Percentiles rank a stretch among this genome's conserved stretches.
These are phyloP conservation scores for Fusarium sp. DNA, from an alignment of 2,329 filamentous ascomycete species.

Conservation along the genomic window DNA sequence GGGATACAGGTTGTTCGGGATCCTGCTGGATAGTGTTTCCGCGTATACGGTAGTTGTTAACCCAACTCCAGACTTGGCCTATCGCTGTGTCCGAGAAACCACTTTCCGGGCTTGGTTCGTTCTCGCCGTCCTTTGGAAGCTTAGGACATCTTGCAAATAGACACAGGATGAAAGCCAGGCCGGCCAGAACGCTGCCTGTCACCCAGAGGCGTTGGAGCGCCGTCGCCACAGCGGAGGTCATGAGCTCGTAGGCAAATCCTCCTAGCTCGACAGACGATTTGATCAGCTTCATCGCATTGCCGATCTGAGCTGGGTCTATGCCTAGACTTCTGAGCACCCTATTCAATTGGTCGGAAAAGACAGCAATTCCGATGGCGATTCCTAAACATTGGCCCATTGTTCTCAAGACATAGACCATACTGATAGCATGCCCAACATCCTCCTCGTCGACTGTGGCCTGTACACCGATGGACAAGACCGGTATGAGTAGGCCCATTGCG, in stretches of 20 bases:
- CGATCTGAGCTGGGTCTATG: slow-evolving; percentile 20
- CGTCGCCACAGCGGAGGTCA: slow-evolving; percentile 35
- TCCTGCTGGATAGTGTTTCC: background rate
- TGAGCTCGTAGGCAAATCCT: slow-evolving; percentile 12
- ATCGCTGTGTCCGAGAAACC: slow-evolving; percentile 27
- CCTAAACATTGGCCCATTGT: slow-evolving; percentile 50
- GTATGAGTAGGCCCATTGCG: slow-evolving; percentile 76
- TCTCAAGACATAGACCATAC: slow-evolving; percentile 48
- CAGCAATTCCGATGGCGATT: slow-evolving; percentile 46
- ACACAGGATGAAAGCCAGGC: slow-evolving; percentile 35
- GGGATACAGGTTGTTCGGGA: background rate
- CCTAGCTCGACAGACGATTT: slow-evolving; percentile 37
- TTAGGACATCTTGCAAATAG: slow-evolving; percentile 42
- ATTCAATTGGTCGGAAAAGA: slow-evolving; percentile 47
- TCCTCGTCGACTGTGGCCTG: slow-evolving; percentile 64
- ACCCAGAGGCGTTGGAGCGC: slow-evolving; percentile 42
- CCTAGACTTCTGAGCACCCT: slow-evolving; percentile 28
- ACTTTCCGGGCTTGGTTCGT: background rate
- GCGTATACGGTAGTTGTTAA: background rate
- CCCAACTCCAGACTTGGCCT: slow-evolving; percentile 27
- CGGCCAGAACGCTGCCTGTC: slow-evolving; percentile 42
- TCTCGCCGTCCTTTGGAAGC: slow-evolving; percentile 32
- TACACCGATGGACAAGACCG: slow-evolving; percentile 73
- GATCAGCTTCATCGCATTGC: slow-evolving; percentile 44
- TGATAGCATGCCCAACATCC: slow-evolving; percentile 46